Evolutionary conservation across 495 filamentous ascomycete species (phyloP).

Genomic region (Tuber brumale): DNA sequence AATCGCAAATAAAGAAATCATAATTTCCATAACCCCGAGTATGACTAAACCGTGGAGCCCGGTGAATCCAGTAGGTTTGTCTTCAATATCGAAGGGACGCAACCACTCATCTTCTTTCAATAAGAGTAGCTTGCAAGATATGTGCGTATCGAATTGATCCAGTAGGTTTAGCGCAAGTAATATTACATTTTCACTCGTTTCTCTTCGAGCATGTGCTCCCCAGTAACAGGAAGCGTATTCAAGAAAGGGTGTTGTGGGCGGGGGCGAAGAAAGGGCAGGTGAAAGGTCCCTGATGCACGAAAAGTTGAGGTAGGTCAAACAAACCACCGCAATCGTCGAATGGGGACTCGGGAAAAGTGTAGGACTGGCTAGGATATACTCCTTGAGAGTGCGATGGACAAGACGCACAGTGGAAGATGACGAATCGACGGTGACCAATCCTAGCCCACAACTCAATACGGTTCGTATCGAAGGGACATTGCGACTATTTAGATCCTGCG

Average conservation of each 20-base stretch:
- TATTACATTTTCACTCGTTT: not conserved
- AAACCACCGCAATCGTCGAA: not conserved
- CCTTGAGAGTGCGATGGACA: not conserved
- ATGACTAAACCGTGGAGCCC: not conserved
- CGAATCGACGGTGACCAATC: not conserved
- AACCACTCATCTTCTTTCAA: too few species aligned
- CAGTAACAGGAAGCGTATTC: too few species aligned
- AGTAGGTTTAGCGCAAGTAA: not conserved
- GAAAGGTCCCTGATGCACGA: too few species aligned
- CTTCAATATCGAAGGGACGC: not conserved
- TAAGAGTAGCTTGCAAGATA: not conserved
- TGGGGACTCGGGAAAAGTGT: not conserved
- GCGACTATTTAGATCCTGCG: too few species aligned
- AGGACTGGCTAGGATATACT: not conserved
- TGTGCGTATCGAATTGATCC: not conserved
- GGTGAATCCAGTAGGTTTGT: not conserved
- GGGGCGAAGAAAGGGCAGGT: too few species aligned
- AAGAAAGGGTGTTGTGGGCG: too few species aligned
- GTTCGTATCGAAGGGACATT: too few species aligned
- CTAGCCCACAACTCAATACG: not conserved
- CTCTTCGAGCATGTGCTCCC: too few species aligned
- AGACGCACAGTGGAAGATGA: not conserved
- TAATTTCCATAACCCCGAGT: not conserved
- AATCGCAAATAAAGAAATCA: not conserved
- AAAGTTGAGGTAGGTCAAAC: not conserved